Conservation (phyloP, 2,329 filamentous ascomycete genomes). For the Rachicladosporium sp. region DNA sequence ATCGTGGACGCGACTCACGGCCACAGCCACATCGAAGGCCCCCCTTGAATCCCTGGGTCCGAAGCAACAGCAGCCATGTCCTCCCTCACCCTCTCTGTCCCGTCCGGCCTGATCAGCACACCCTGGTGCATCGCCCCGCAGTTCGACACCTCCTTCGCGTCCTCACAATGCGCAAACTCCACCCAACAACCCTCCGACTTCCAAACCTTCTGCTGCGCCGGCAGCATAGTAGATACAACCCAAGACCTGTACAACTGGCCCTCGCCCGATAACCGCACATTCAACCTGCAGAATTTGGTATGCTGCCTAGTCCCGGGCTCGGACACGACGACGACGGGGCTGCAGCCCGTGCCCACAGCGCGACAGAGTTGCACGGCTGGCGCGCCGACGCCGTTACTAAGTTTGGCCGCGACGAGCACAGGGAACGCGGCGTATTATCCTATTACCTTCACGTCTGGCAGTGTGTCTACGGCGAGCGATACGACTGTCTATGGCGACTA, state of each 20-base stretch:
- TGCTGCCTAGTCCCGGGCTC: constrained; percentile 6
- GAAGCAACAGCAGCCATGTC: no score
- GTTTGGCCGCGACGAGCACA: constrained; percentile 13
- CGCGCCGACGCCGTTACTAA: constrained; percentile 10
- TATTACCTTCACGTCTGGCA: constrained; percentile 8
- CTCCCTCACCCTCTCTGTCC: constrained; percentile 6
- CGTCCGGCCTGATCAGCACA: constrained; percentile 7
- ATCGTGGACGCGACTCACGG: no score
- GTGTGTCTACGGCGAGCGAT: background rate
- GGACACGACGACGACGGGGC: constrained; percentile 5
- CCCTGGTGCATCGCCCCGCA: constrained; percentile 8
- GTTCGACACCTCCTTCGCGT: background rate
- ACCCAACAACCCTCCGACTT: constrained; percentile 6
- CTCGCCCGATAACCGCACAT: constrained; percentile 2
- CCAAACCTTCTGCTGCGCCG: constrained; percentile 9
- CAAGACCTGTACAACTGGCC: constrained; percentile 3
- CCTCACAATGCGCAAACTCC: constrained; percentile 7
- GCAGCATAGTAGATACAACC: constrained; percentile 8
- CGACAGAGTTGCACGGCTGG: constrained; percentile 6
- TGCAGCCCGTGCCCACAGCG: constrained; percentile 5
- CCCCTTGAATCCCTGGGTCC: no score
- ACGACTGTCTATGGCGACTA: constrained; percentile 6
- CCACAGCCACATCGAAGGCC: no score
- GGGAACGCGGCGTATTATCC: constrained; percentile 9
- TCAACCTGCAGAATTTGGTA: constrained; percentile 7